phyloP scores from a whole-genome alignment of 345 rosid genomes.

The Clarkia xantiana region DNA sequence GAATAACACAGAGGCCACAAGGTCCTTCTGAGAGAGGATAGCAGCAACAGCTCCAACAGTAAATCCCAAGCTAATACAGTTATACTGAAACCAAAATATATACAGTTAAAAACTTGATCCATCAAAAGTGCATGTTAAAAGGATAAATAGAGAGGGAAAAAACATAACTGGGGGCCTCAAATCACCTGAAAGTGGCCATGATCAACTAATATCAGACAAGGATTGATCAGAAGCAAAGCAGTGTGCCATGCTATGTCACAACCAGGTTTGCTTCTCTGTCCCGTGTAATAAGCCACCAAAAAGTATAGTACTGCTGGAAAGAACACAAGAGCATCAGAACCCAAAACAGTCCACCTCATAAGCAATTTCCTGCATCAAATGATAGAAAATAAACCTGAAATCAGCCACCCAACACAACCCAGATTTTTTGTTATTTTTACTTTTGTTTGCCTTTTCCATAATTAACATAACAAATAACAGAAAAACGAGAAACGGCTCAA shows the following conservation, averaged over 20 bases:
- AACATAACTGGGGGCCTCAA: conserved; percentile 2
- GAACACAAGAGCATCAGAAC: conserved; percentile 64
- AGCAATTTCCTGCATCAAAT: conserved; percentile 54
- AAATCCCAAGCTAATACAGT: conserved; percentile 92
- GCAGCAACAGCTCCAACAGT: conserved; percentile 73
- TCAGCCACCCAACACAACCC: not conserved
- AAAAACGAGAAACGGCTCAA: too few relatives aligned
- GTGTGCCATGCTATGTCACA: conserved; percentile 63
- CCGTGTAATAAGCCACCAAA: conserved; percentile 28
- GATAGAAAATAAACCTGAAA: not conserved
- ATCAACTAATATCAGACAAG: conserved; percentile 73
- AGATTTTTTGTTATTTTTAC: not conserved
- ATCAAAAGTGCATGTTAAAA: not conserved
- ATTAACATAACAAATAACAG: too few relatives aligned
- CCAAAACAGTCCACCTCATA: conserved; percentile 88
- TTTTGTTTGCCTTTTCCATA: too few relatives aligned
- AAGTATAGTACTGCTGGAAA: conserved; percentile 72
- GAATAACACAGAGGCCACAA: conserved; percentile 47
- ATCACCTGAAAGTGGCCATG: conserved; percentile 97
- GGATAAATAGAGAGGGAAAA: not conserved
- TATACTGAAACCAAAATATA: conserved; percentile 41
- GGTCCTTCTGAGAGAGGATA: conserved; percentile 46
- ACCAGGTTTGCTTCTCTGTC: conserved; percentile 9
- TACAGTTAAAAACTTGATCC: conserved; percentile 9
- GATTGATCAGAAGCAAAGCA: conserved; percentile 55